Evolutionary conservation across 257 asterid genomes (phyloP).

Genomic region (Datura wrightii): DNA sequence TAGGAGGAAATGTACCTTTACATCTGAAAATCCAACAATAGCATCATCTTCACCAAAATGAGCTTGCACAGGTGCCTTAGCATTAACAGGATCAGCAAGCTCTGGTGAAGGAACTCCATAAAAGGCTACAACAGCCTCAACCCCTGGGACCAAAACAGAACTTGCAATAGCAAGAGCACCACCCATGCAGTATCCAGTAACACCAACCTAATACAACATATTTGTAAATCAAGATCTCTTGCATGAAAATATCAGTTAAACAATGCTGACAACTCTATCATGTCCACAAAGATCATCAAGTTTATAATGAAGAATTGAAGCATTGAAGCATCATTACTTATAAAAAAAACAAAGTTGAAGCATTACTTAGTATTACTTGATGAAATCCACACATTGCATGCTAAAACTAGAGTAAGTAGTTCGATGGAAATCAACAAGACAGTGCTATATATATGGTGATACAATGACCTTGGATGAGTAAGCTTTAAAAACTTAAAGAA

Average conservation of each 20-base stretch:
- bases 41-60: slow-evolving; percentile 90
- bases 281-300: not conserved
- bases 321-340: too few relatives aligned
- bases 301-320: not conserved
- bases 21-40: slow-evolving; percentile 85
- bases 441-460: not conserved
- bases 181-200: slow-evolving; percentile 99
- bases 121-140: slow-evolving; percentile 88
- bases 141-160: slow-evolving; percentile 79
- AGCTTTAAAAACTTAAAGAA: not conserved
- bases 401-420: not conserved
- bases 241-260: not conserved
- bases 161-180: slow-evolving; percentile 98
- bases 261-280: not conserved
- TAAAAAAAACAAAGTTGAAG: not conserved
- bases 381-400: not conserved
- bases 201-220: slow-evolving; percentile 65
- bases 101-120: slow-evolving; percentile 92
- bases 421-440: not conserved
- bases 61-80: slow-evolving; percentile 95
- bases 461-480: not conserved
- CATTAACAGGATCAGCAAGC: slow-evolving; percentile 84
- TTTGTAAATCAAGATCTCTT: not conserved
- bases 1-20: slow-evolving; percentile 58
- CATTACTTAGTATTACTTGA: not conserved